Conservation (phyloP, 2,329 filamentous ascomycete genomes). For the Penicillium sp. region DNA sequence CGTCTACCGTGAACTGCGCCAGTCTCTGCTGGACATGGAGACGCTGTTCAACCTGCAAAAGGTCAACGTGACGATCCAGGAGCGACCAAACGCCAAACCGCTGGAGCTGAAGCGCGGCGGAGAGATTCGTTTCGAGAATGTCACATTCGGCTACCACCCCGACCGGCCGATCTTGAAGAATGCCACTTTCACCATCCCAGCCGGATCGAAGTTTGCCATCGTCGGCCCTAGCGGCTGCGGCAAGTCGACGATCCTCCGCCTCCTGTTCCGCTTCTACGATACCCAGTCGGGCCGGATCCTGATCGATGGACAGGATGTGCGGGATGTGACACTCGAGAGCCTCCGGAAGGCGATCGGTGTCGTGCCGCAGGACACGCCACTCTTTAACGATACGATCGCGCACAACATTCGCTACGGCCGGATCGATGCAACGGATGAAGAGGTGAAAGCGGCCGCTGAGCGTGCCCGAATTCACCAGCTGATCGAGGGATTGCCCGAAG, state of each 20-base stretch:
- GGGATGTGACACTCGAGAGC: slow-evolving; percentile 77
- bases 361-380: slow-evolving; percentile 92
- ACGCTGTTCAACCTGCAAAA: slow-evolving; percentile 97
- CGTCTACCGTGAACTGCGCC: slow-evolving; percentile 91
- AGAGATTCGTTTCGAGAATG: slow-evolving; percentile 91
- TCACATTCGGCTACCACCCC: slow-evolving; percentile 86
- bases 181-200: slow-evolving; percentile 83
- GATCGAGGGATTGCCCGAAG: slow-evolving; percentile 76
- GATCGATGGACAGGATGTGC: slow-evolving; percentile 91
- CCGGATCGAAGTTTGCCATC: slow-evolving; percentile 92
- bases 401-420: slow-evolving; percentile 95
- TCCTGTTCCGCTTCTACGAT: slow-evolving; percentile 95
- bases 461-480: slow-evolving; percentile 84
- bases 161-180: slow-evolving; percentile 86
- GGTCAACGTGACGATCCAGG: slow-evolving; percentile 84
- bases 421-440: slow-evolving; percentile 70
- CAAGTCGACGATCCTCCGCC: slow-evolving; percentile 86
- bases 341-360: slow-evolving; percentile 86
- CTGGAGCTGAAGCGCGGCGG: slow-evolving; percentile 74
- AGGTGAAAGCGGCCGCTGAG: slow-evolving; percentile 74
- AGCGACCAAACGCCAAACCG: slow-evolving; percentile 71
- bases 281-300: slow-evolving; percentile 80
- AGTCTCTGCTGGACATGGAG: slow-evolving; percentile 97
- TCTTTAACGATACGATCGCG: slow-evolving; percentile 95
- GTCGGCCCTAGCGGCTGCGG: slow-evolving; percentile 95